Evolutionary conservation across 139 green algal species (phyloP), one percentile per base, ranked within the genome.

Genomic region (Chlamydomonas sp.): DNA sequence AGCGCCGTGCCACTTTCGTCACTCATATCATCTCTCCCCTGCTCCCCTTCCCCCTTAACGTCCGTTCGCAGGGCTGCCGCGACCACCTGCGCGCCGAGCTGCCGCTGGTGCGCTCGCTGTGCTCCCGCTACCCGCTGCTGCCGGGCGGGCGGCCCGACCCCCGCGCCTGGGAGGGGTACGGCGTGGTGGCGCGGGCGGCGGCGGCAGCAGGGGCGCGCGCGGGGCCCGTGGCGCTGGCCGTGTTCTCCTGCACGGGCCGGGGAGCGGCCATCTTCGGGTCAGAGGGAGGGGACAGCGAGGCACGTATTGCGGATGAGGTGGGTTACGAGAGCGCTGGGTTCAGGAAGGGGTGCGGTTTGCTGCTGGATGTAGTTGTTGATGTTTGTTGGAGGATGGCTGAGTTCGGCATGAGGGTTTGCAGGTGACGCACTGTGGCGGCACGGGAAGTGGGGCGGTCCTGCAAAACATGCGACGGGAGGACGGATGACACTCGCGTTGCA

Each of bases 231-330:
- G 83, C 83, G 8, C 20, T 88, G 73, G 74, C 63, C 9, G 83
- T 88, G 49, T 88, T 88, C 68, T 68, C 14, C 58, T 88, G 83
- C 83, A 88, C 83, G 2, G 83, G 72, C 61, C 73, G 83, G 7
- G 83, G 83, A 6, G 31, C 63, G 62, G 31, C 63, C 31, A 75
- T 88, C n/a, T 88, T 88, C 59, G 83, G 83, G 17, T 62, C 76
- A 31, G 73, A 69, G 62, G 62, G 14, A 9, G 31, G 63, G 3
- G 73, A 88, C 20, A 63, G 63, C 49, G 83, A 88, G 83, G 83
- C 83, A 49, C 62, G 63, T 59, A 88, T 88, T 4, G 83, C 83
- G 16, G 83, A 88, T 10, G 62, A 88, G 83, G 83, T 88, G 74
- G 10, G 82, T 8, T 71, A 14, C 66, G 10, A 18, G 66, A 10